Evolutionary conservation across 305 asterid genomes (phyloP).

Genomic region (Fraxinus baroniana): DNA sequence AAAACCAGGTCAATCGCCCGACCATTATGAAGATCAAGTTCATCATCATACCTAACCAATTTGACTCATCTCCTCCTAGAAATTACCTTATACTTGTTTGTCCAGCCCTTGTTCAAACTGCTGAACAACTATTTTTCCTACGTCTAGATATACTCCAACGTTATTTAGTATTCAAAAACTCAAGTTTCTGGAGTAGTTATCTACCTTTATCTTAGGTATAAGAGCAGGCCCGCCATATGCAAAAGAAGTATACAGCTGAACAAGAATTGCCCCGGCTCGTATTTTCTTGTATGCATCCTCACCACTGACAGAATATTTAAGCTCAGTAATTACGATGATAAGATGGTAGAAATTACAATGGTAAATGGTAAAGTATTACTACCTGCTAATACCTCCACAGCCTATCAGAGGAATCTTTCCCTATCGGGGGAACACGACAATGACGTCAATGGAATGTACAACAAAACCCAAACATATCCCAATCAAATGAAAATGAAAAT

Average conservation of each 20-base stretch:
- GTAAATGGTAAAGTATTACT: constrained; percentile 14
- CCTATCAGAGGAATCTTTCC: constrained; percentile 92
- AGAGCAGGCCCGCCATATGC: constrained; percentile 98
- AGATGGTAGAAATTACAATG: constrained; percentile 1
- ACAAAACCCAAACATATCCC: background rate
- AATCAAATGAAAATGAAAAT: background rate
- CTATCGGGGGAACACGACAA: constrained; percentile 29
- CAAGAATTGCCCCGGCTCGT: constrained; percentile 92
- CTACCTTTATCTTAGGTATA: constrained; percentile 86
- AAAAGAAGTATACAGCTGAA: constrained; percentile 94
- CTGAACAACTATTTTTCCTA: background rate
- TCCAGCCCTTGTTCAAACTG: background rate
- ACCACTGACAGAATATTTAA: constrained; percentile 46
- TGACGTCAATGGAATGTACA: constrained; percentile 11
- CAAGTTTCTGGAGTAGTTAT: background rate
- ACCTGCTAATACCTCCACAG: constrained; percentile 97
- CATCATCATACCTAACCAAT: background rate
- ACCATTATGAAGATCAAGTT: background rate
- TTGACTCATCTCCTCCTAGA: background rate
- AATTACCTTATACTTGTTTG: background rate
- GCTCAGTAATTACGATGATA: constrained; percentile 15
- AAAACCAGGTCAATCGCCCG: background rate
- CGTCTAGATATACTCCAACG: background rate
- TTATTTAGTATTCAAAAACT: background rate
- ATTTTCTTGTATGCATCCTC: constrained; percentile 95